Base-by-base conservation (phyloP, 345 rosid species). In the Odontarrhena argentea region DNA sequence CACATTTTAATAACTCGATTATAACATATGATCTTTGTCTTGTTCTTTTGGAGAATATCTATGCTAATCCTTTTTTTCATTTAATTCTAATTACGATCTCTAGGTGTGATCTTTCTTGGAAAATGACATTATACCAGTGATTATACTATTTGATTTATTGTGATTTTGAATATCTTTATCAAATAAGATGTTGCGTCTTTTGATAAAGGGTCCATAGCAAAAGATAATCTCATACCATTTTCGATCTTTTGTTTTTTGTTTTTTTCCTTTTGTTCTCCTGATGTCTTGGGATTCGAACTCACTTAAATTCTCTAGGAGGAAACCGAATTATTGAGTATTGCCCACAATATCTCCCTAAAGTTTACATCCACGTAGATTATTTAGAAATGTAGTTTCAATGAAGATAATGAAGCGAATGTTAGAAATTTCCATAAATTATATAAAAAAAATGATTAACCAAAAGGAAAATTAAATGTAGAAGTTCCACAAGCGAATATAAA, bases 21-120 rank as follows among this genome's bases (percentile, higher is more conserved):
- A 18, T 18, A 71, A 13, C 77, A 37, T 67, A 60, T 52, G 35
- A 60, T 60, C 56, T 73, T 60, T 60, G 50, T 60, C 67, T 60
- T 66, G 44, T 12, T 50, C 72, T 59, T 65, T 59, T 24, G 62
- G 63, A 67, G 49, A 7, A 44, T 59, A 42, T 52, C 63, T 11
- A 60, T 60, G 77, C 63, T 67, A 37, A 53, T 60, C 35, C 35
- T 52, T 52, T 67, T 12, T 8, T 60, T 67, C 9, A 12, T 74
- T 46, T 44, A 66, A 38, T 53, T 46, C 10, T 67, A 67, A 46
- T 65, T 50, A 50, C 5, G 49, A 52, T 80, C 74, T 47, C 57
- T 55, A 26, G 56, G 73, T 38, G 0, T 70, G 24, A 76, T 71
- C 83, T 81, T 85, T 80, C 78, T 83, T 73, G 87, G 83, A 83